Evolutionary conservation across 2,329 filamentous ascomycete genomes (phyloP).

Genomic region (Tolypocladium album): DNA sequence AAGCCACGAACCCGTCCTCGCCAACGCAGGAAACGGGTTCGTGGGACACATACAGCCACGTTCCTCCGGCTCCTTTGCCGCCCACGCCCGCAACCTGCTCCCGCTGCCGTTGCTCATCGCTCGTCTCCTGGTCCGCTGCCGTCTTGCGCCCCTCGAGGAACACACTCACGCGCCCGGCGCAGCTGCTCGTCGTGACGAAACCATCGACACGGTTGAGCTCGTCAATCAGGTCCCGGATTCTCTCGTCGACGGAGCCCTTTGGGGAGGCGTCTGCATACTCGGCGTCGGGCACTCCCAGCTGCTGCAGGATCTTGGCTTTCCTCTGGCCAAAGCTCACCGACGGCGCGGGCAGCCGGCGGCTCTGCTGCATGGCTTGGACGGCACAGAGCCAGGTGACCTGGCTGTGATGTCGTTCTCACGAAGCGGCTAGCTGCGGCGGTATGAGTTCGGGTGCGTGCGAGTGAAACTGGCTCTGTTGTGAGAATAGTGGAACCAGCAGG

Average conservation of each 20-base stretch:
- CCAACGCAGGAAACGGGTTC: constrained; percentile 35
- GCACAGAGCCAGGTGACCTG: background rate
- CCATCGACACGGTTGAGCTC: constrained; percentile 67
- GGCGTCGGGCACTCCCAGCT: constrained; percentile 55
- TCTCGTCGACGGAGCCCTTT: constrained; percentile 76
- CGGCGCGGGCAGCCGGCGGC: constrained; percentile 14
- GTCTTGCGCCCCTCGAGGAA: constrained; percentile 68
- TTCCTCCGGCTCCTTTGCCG: constrained; percentile 75
- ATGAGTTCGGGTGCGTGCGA: background rate
- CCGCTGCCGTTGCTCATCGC: constrained; percentile 5
- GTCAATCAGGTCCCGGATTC: constrained; percentile 65
- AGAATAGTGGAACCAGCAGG: background rate
- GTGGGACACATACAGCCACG: constrained; percentile 85
- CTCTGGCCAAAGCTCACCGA: constrained; percentile 39
- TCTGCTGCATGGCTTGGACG: constrained; percentile 13
- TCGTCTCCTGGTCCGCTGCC: constrained; percentile 4
- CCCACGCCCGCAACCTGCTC: constrained; percentile 50
- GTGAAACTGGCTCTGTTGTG: background rate
- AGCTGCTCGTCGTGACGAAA: constrained; percentile 87
- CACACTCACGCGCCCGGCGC: constrained; percentile 76
- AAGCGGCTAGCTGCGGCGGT: background rate
- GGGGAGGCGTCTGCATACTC: constrained; percentile 78
- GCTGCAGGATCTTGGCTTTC: constrained; percentile 63
- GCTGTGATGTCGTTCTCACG: background rate
- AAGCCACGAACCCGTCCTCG: constrained; percentile 15